phyloP scores from a whole-genome alignment of 2,329 filamentous ascomycete genomes.

The Dothideomycetes sp. region DNA sequence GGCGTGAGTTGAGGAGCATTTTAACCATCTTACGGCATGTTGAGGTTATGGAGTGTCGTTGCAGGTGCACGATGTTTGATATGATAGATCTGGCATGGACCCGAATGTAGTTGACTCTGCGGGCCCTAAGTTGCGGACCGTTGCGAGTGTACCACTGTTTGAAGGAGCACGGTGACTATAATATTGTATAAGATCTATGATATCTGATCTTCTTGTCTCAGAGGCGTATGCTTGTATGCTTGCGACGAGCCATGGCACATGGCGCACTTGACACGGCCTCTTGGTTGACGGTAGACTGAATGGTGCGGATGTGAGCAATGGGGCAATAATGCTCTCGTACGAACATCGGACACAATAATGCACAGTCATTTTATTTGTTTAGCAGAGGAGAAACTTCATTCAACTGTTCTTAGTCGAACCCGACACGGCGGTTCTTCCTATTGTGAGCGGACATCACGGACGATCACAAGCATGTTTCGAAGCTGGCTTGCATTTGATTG shows the following conservation, averaged over 20 bases:
- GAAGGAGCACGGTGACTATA: constrained; percentile 5
- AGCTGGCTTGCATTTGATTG: no score
- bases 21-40: constrained; percentile 2
- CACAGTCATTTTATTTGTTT: not conserved
- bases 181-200: no score
- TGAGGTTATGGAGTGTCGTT: constrained; percentile 11
- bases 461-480: no score
- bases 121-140: constrained; percentile 10
- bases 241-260: no score
- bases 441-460: no score
- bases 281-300: no score
- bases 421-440: not conserved
- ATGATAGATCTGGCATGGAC: constrained; percentile 6
- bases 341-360: constrained; percentile 8
- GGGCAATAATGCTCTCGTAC: not conserved
- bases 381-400: constrained; percentile 3
- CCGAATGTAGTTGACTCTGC: constrained; percentile 7
- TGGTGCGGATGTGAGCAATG: not conserved
- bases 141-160: constrained; percentile 12
- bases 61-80: constrained; percentile 3
- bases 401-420: constrained; percentile 1
- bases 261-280: no score
- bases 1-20: constrained; percentile 2
- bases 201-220: no score
- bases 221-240: no score